Base-by-base conservation (phyloP, 441 rosid genomes). In the Bocquillonia castaneifolia region DNA sequence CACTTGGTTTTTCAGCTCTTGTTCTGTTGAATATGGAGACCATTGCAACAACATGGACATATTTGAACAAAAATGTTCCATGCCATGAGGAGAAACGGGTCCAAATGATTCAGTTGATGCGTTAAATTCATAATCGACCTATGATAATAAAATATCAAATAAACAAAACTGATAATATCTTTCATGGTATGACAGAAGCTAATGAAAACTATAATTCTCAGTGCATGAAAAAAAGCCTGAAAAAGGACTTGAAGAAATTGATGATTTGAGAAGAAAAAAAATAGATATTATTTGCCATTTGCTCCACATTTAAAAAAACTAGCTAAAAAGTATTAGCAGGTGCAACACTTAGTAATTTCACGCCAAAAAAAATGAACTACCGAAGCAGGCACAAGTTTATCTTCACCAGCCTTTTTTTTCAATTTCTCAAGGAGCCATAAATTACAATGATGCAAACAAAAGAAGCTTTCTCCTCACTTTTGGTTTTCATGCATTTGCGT, bases 371-470 rank as follows among this genome's bases (percentile, higher is more conserved):
- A n/a, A n/a, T n/a, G 40, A 37, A 37, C 10, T 37, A 6, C 40
- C 40, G 10, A 14, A 6, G 3, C 9, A 23, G 1, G 13, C 14
- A 54, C 25, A 32, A 34, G 5, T 12, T 2, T 57, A 22, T 32
- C 34, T 39, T 57, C 34, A 57, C 62, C 26, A 17, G 25, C 42
- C 42, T 57, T 5, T 15, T 57, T 14, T 32, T 34, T 34, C 0
- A 37, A 13, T 57, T 57, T 34, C 62, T 57, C 44, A 57, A 57
- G n/a, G 14, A 57, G 39, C 15, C 42, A 57, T 57, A 1, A 57
- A 34, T 17, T 37, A 12, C 40, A 37, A 32, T 57, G 32, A 57
- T 12, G 22, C 6, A 57, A 6, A 3, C 39, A 17, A 10, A 17
- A n/a, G 10, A 13, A 29, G 20, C 40, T 15, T 3, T n/a, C n/a